phyloP scores from a whole-genome alignment of 306 rosid genomes.

The Vigna mungo region DNA sequence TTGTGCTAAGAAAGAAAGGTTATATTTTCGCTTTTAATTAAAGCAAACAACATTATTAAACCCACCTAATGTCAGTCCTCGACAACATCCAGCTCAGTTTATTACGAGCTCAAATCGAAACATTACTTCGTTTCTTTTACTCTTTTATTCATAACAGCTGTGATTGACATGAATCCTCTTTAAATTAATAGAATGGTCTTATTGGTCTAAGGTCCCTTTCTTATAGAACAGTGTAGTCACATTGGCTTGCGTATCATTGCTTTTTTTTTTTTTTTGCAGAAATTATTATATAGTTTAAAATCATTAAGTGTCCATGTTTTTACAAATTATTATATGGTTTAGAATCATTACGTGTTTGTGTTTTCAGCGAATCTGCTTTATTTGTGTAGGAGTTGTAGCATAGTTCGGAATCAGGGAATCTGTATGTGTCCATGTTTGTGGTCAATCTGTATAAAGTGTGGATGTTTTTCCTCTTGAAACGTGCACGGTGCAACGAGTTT shows the following conservation, averaged over 20 bases:
- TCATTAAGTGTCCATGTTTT: not conserved
- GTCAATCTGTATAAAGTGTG: slow-evolving; percentile 13
- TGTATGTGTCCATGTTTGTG: not conserved
- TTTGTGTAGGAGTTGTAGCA: no score
- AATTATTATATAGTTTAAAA: not conserved
- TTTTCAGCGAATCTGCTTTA: not conserved
- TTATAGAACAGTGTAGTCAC: slow-evolving; percentile 42
- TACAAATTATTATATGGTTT: not conserved
- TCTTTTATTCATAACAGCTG: slow-evolving; percentile 51
- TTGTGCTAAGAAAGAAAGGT: not conserved
- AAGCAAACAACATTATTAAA: slow-evolving; percentile 32
- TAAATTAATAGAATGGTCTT: slow-evolving; percentile 46
- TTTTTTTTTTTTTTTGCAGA: not conserved
- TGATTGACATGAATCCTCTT: slow-evolving; percentile 49
- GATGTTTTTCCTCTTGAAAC: slow-evolving; percentile 45
- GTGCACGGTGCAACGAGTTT: slow-evolving; percentile 43
- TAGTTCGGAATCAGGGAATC: not conserved
- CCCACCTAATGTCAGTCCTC: slow-evolving; percentile 35
- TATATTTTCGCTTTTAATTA: slow-evolving; percentile 11
- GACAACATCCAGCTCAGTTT: slow-evolving; percentile 39
- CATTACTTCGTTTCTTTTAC: slow-evolving; percentile 40
- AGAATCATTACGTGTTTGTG: not conserved
- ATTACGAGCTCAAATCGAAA: slow-evolving; percentile 46
- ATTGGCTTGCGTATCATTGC: not conserved
- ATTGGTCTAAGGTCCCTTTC: slow-evolving; percentile 50